Evolutionary conservation across 2,329 filamentous ascomycete genomes (phyloP), one percentile per base, ranked within the genome.

Genomic region (Pseudocercospora macadamiae): DNA sequence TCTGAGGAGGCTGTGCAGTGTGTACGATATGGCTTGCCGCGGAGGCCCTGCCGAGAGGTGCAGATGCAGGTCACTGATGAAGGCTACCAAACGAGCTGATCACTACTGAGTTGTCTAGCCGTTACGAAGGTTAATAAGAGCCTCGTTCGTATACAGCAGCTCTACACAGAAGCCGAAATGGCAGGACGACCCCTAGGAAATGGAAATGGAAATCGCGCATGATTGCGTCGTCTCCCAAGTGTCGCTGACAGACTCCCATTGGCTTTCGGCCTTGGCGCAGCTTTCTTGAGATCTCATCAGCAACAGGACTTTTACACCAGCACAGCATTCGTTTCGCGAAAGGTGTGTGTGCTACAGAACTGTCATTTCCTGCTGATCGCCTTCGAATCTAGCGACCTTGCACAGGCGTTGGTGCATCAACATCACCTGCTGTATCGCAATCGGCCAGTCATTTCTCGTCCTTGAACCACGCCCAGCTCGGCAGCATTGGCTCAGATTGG

Each of bases 331-430:
- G 14, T 21, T n/a, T 23, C 19, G 16, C 19, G n/a, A 28, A 21
- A 18, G 23, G 30, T 23, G 23, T 23, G 23, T 52, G 45, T 59
- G 57, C 51, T 21, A 51, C 51, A 8, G 21, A 36, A 26, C 34
- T 42, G 39, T 28, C 26, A 19, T n/a, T 51, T 14, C 14, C 12
- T 26, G 54, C 58, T 57, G 54, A 61, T 61, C 58, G 54, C 57
- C 39, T 25, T 59, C 25, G 18, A 28, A 44, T 30, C 26, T 30
- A 21, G 42, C 52, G 44, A 44, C 12, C 44, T 18, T 44, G 55
- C 52, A 37, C 57, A 55, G 36, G 7, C 23, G 19, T 18, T 37
- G 54, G 34, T 54, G 49, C 39, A 53, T 44, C 52, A 34, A 39
- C 39, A 53, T 44, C 52, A 34, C 32, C 48, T 57, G 48, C 45